Evolutionary conservation across 2,329 filamentous ascomycete species (phyloP).

Genomic region (Nothophaeocryptopus gaeumannii): DNA sequence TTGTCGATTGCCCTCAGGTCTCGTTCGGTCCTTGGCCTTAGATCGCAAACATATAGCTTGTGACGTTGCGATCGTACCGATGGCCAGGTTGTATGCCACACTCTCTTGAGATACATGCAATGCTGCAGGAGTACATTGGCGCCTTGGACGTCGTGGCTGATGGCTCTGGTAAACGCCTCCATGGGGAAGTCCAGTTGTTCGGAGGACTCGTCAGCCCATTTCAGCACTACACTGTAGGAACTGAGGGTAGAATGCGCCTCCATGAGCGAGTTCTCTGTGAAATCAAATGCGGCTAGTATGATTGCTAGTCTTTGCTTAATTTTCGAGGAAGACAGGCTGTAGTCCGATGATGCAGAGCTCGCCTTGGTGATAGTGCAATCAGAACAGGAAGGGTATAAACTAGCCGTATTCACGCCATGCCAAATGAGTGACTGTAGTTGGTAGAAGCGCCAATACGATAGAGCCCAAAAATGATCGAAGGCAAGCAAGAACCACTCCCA

Average conservation of each 20-base stretch:
- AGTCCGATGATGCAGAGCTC: too few relatives aligned
- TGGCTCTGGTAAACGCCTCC: constrained; percentile 11
- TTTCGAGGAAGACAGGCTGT: too few relatives aligned
- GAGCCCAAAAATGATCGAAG: too few relatives aligned
- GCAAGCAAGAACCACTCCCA: too few relatives aligned
- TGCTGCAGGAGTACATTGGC: constrained; percentile 12
- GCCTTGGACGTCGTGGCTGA: constrained; percentile 11
- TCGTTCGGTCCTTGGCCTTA: constrained; percentile 4
- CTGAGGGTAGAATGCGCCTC: constrained; percentile 4
- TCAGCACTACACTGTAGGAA: constrained; percentile 9
- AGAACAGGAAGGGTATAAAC: neutral
- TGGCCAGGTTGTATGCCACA: constrained; percentile 15
- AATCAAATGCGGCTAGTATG: too few relatives aligned
- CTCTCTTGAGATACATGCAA: constrained; percentile 3
- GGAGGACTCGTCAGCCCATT: constrained; percentile 6
- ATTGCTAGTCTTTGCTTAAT: too few relatives aligned
- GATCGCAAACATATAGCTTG: constrained; percentile 9
- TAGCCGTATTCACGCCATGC: neutral
- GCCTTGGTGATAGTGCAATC: neutral
- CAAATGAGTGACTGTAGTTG: constrained; percentile 5
- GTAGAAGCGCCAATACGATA: neutral
- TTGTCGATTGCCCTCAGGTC: constrained; percentile 7
- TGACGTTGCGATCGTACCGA: constrained; percentile 8
- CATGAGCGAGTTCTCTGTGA: neutral
- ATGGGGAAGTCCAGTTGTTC: constrained; percentile 3